A percentile compares a stretch with the other conserved stretches of the same genome.
phyloP scores from a whole-genome alignment of 805 yeast genomes.

The Jamesozyma jinghongensis region DNA sequence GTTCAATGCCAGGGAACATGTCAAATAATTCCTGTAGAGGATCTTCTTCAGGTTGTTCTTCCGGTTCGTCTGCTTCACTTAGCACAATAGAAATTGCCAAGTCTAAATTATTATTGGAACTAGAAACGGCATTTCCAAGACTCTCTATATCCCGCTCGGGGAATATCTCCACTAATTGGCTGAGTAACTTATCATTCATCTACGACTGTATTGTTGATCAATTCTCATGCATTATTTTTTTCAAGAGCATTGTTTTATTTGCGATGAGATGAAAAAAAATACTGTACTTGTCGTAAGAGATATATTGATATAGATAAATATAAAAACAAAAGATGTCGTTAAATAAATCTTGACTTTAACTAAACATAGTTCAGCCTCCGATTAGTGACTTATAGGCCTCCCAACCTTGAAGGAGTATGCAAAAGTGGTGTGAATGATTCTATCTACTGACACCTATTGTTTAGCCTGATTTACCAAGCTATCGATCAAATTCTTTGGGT shows the following conservation, averaged over 20 bases:
- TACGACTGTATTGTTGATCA: too few species aligned
- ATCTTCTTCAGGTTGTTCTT: not conserved
- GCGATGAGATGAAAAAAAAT: too few species aligned
- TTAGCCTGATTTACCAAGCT: slow-evolving; percentile 4
- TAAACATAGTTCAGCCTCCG: too few species aligned
- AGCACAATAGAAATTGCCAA: slow-evolving; percentile 20
- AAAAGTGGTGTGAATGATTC: too few species aligned
- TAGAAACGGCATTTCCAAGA: slow-evolving; percentile 12
- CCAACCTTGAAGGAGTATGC: too few species aligned
- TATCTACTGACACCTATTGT: not conserved
- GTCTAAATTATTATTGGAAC: slow-evolving; percentile 16
- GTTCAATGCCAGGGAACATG: slow-evolving; percentile 39
- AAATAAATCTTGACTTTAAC: too few species aligned
- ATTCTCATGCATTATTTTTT: not conserved
- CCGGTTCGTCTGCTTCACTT: slow-evolving; percentile 9
- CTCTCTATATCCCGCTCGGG: slow-evolving; percentile 11
- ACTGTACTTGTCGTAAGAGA: too few species aligned
- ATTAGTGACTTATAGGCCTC: too few species aligned
- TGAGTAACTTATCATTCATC: not conserved
- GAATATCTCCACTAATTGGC: slow-evolving; percentile 14
- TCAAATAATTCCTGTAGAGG: slow-evolving; percentile 23
- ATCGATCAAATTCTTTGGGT: slow-evolving; percentile 19
- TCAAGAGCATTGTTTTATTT: too few species aligned
- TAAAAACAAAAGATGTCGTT: too few species aligned
- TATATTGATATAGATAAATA: too few species aligned